Evolutionary conservation across 257 asterid genomes (phyloP), one percentile per base, ranked within the genome.

Genomic region (Ilex asprella): DNA sequence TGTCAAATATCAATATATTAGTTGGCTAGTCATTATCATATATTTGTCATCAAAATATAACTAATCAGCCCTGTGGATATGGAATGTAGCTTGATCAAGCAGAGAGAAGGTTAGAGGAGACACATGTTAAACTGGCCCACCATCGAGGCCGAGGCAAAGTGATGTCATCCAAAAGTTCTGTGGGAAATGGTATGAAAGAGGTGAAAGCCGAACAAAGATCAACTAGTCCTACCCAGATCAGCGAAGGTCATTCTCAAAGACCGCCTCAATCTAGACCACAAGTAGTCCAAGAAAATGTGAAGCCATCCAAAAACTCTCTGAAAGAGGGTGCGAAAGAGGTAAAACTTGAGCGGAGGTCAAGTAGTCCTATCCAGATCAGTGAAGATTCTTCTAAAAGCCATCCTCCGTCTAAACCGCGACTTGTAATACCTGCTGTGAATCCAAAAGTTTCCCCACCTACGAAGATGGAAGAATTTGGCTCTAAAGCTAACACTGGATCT

Each of bases 21-120:
- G 41, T 35, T 35, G 41, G 41, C 2, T 35, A 35, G 41, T 35
- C 8, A 35, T 35, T 35, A 35, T 35, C 41, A 4, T 35, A 35
- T 35, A 4, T 35, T 35, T 35, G 41, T 35, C 41, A 35, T 35
- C 39, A 66, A 64, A 46, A 30, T 57, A n/a, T 54, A 12, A 16
- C 51, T 65, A 61, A 59, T 69, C 47, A 50, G 39, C 50, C 56
- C 50, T 66, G 58, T 70, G 62, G 62, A 53, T 64, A 69, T 58
- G 30, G n/a, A 55, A 56, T 75, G 66, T 84, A 86, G 91, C 86
- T 83, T 72, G 74, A 65, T 16, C 76, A 70, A 52, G 79, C 83
- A 71, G 83, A 79, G 67, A 86, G 62, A 79, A 86, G 77, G 62
- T 62, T 83, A 76, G 82, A 74, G 58, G 88, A 77, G 66, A 73